A percentile compares a stretch with the other conserved stretches of the same genome.
These are phyloP conservation scores for Porcisia hertigi DNA, from an alignment of 208 protist genomes.

Conservation along the genomic window DNA sequence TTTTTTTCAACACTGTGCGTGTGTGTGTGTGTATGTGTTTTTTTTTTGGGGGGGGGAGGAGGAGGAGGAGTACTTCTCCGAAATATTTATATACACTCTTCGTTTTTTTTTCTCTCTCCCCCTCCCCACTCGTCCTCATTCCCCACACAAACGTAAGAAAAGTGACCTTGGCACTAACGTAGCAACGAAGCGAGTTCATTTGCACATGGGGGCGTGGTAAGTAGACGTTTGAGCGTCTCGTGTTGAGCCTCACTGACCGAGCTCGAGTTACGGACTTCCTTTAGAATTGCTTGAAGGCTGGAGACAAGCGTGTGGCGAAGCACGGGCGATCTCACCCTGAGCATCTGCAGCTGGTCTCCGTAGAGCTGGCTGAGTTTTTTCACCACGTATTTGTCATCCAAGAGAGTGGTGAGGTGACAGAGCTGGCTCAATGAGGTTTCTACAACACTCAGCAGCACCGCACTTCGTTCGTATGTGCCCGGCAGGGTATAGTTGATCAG, in stretches of 20 bases:
- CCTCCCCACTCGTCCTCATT: background rate
- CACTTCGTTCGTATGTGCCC: slow-evolving; percentile 2
- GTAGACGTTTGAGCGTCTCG: background rate
- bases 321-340: slow-evolving; percentile 5
- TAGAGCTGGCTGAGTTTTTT: slow-evolving; percentile 2
- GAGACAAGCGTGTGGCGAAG: background rate
- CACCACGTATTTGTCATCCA: slow-evolving; percentile 19
- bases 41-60: background rate
- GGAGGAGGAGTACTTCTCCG: too few species aligned
- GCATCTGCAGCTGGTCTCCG: background rate
- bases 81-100: background rate
- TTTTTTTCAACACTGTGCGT: too few species aligned
- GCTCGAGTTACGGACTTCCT: background rate
- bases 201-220: background rate
- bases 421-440: slow-evolving; percentile 27
- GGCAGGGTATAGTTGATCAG: slow-evolving; percentile 3
- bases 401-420: slow-evolving; percentile 22
- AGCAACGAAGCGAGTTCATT: background rate
- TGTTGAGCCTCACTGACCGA: background rate
- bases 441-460: slow-evolving; percentile 19
- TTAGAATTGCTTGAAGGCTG: background rate
- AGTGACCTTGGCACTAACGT: background rate
- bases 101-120: background rate
- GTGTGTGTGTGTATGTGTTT: too few species aligned
- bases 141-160: background rate